Percentiles rank a stretch among this genome's conserved stretches.
Conservation (phyloP, 176 grass and related monocot species). For the Musa schizocarpa region DNA sequence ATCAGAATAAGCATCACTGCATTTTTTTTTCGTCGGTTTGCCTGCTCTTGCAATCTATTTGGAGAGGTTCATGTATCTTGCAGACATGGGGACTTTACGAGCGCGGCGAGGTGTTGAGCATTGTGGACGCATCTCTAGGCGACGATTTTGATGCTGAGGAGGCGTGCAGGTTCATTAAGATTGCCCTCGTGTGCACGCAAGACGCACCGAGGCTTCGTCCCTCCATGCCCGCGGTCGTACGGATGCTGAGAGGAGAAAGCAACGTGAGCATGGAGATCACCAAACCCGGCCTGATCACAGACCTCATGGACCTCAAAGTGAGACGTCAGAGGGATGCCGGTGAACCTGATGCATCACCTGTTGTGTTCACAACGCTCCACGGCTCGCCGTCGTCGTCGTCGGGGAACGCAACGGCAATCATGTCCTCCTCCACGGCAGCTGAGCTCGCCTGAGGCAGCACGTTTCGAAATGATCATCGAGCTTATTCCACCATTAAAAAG, state of each 20-base stretch:
- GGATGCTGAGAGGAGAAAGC: background rate
- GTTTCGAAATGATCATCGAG: background rate
- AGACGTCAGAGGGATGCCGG: background rate
- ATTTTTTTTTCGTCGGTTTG: background rate
- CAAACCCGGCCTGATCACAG: background rate
- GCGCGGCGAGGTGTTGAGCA: background rate
- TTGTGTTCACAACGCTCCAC: background rate
- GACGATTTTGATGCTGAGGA: background rate
- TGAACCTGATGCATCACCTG: background rate
- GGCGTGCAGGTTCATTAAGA: background rate
- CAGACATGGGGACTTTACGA: background rate
- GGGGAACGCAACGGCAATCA: background rate
- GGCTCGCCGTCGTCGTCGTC: background rate
- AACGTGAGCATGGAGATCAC: background rate
- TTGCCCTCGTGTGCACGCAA: slow-evolving; percentile 7
- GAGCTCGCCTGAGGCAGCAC: background rate
- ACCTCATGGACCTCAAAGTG: slow-evolving; percentile 4
- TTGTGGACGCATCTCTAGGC: background rate
- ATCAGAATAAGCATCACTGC: background rate
- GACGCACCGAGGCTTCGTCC: background rate
- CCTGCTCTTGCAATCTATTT: background rate
- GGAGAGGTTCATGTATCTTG: background rate
- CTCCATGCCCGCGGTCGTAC: background rate
- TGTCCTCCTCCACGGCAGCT: background rate
- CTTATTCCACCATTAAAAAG: background rate